Conservation (phyloP, 1,139 yeast genomes). For the Sugiyamaella paludigena region DNA sequence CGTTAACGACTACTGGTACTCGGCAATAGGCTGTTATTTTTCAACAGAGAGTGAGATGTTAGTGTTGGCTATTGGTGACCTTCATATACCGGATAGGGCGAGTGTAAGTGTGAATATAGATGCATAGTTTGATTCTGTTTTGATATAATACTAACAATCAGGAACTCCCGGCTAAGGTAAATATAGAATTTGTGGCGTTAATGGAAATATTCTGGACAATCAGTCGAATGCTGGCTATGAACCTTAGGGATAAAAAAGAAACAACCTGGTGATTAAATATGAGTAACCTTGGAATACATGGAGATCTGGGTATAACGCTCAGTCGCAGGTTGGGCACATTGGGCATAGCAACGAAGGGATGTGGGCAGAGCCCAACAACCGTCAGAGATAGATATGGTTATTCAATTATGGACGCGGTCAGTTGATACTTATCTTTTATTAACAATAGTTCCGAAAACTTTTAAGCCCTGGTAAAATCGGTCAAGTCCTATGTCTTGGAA, state of each 20-base stretch:
- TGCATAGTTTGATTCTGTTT: neutral
- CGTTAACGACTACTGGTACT: too few relatives aligned
- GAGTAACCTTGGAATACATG: too few relatives aligned
- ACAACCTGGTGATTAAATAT: neutral
- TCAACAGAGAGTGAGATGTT: constrained; percentile 50
- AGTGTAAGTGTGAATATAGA: constrained; percentile 24
- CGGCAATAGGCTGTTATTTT: too few relatives aligned
- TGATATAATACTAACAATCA: constrained; percentile 10
- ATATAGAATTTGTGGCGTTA: neutral
- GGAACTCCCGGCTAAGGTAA: constrained; percentile 32
- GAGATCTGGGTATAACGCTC: too few relatives aligned
- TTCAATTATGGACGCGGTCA: neutral
- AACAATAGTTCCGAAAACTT: constrained; percentile 55
- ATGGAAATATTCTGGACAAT: too few relatives aligned
- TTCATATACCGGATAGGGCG: constrained; percentile 85
- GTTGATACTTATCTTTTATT: neutral
- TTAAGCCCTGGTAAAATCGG: constrained; percentile 78
- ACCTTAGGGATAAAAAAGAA: neutral
- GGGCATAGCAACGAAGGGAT: too few relatives aligned
- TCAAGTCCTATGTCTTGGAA: constrained; percentile 84
- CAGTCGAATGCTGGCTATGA: too few relatives aligned
- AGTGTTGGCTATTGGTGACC: constrained; percentile 85
- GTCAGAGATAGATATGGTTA: too few relatives aligned
- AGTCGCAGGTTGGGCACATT: too few relatives aligned
- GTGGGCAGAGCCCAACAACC: neutral